Base-by-base conservation (phyloP, 257 asterid species). In the Craterostigma plantagineum region DNA sequence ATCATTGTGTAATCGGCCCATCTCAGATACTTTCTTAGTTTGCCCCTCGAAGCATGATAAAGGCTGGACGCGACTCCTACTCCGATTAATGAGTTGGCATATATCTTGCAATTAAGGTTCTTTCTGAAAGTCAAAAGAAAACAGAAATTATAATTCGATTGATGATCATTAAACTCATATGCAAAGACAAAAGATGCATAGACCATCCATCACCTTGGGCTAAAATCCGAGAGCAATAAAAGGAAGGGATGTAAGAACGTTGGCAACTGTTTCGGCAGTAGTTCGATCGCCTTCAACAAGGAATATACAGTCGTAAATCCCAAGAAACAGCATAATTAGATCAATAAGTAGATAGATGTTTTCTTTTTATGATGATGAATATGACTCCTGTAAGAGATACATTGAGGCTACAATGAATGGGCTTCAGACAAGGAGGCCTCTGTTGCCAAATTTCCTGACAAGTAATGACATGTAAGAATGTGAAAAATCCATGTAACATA, bases 1-100 rank as follows among this genome's bases (percentile, higher is more conserved):
- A 90, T 90, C 99, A 83, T 90, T 14, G 94, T 70, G 75, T 90
- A 79, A 69, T 83, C 99, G 33, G 87, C 99, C 99, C 99, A 90
- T 64, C 99, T 83, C 53, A 83, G 64, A 55, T 75, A 90, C 69
- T 77, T 80, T 52, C 84, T 72, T 51, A 66, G 8, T 48, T 55
- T 77, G 49, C 99, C 99, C 52, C 87, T 73, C 0, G 95, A 82
- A 47, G 76, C 58, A 68, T 82, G 92, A 51, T 83, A 83, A 52
- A 83, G 33, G 53, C 78, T 79, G 35, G 95, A 90, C 14, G 92
- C 72, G 55, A 90, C 52, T 52, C 99, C 99, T 16, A 90, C 99
- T 53, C 95, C 98, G 12, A 69, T 72, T 60, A 86, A 68, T 6
- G 94, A 78, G 68, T 71, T 86, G 13, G 93, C 97, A 50, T 86